phyloP scores from a whole-genome alignment of 2,329 filamentous ascomycete genomes.

The Sclerotinia minor region DNA sequence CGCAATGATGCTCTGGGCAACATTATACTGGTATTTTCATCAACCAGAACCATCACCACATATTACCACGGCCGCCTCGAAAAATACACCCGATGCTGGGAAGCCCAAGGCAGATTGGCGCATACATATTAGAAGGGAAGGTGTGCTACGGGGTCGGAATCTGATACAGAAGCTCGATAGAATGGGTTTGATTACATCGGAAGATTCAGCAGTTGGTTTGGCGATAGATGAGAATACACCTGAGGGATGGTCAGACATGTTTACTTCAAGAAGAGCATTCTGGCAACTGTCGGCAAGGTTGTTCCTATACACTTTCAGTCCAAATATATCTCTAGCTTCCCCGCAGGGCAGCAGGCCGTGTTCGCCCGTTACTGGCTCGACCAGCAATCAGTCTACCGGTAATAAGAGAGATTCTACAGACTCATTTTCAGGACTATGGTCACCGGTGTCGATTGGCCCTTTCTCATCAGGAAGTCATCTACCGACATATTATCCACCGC shows the following conservation, averaged over 20 bases:
- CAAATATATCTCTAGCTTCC: constrained; percentile 49
- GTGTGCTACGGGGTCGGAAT: constrained; percentile 79
- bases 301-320: constrained; percentile 83
- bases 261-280: constrained; percentile 76
- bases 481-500: constrained; percentile 86
- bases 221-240: constrained; percentile 60
- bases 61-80: constrained; percentile 62
- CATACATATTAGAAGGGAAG: constrained; percentile 80
- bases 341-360: constrained; percentile 55
- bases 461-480: constrained; percentile 82
- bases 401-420: constrained; percentile 41
- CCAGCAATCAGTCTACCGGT: constrained; percentile 38
- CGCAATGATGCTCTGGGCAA: constrained; percentile 95
- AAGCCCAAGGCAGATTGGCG: constrained; percentile 83
- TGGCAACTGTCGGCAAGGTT: constrained; percentile 89
- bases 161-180: constrained; percentile 87
- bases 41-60: constrained; percentile 70
- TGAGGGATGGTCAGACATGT: constrained; percentile 76
- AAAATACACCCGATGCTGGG: constrained; percentile 65
- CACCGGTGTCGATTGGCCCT: constrained; percentile 54
- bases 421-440: constrained; percentile 46
- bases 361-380: constrained; percentile 50
- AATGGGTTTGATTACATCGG: constrained; percentile 80
- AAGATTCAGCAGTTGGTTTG: constrained; percentile 73
- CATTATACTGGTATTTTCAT: constrained; percentile 97